Evolutionary conservation across 176 grass and related monocot species (phyloP).

Genomic region (Aegilops speltoides): DNA sequence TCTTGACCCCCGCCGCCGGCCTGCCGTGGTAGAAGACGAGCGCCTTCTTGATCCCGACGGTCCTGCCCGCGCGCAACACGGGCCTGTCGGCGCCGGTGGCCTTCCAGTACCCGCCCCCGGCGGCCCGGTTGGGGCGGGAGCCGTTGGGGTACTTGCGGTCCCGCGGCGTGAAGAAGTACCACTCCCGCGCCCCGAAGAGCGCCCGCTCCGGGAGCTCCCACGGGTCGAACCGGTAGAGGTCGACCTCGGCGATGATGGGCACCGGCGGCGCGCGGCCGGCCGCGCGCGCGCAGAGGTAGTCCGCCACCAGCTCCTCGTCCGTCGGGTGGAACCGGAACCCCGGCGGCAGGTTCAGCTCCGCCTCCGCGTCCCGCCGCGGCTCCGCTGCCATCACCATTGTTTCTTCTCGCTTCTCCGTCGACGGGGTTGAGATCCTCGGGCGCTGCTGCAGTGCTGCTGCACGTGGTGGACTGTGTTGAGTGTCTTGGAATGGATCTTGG

Average conservation of each 20-base stretch:
- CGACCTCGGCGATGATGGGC: constrained; percentile 77
- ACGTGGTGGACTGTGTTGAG: not conserved
- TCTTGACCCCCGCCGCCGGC: constrained; percentile 65
- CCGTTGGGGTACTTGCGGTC: constrained; percentile 94
- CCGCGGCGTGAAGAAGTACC: constrained; percentile 92
- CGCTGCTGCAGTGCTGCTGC: too few species aligned
- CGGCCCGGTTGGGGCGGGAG: constrained; percentile 60
- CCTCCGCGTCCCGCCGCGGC: constrained; percentile 55
- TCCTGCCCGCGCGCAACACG: not conserved
- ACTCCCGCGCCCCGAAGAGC: constrained; percentile 70
- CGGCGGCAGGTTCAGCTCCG: constrained; percentile 74
- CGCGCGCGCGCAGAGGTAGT: constrained; percentile 74
- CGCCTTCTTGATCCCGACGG: constrained; percentile 76
- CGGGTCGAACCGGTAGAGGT: constrained; percentile 75
- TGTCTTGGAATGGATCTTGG: not conserved
- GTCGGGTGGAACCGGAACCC: constrained; percentile 93
- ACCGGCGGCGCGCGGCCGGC: constrained; percentile 20
- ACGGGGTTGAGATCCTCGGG: not conserved
- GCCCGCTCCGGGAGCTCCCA: constrained; percentile 73
- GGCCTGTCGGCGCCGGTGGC: constrained; percentile 86
- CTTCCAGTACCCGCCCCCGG: constrained; percentile 75
- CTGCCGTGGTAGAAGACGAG: constrained; percentile 83
- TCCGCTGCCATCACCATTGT: constrained; percentile 1
- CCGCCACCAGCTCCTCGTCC: constrained; percentile 74
- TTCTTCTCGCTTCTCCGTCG: not conserved